phyloP scores from a whole-genome alignment of 2,329 filamentous ascomycete genomes.

The Ustulina deusta region DNA sequence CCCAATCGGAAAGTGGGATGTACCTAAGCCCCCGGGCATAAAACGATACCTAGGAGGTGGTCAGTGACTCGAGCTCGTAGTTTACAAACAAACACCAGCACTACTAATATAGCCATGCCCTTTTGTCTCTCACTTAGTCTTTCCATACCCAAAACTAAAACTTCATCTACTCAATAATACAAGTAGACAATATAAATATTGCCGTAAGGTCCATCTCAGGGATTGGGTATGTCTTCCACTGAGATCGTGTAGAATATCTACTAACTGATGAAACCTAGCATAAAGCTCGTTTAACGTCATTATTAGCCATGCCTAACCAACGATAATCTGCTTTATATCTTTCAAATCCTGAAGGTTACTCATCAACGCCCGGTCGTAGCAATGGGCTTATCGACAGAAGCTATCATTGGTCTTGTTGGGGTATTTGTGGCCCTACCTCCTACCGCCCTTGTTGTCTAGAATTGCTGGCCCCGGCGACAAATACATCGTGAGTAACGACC shows the following conservation, averaged over 20 bases:
- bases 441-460: not conserved
- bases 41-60: no score
- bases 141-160: no score
- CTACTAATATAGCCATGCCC: no score
- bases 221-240: not conserved
- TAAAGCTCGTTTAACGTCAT: not conserved
- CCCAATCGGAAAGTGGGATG: no score
- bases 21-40: no score
- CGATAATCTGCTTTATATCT: not conserved
- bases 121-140: no score
- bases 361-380: not conserved
- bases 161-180: no score
- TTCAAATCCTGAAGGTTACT: not conserved
- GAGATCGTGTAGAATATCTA: not conserved
- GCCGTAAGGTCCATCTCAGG: not conserved
- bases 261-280: not conserved
- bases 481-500: not conserved
- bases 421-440: conserved; percentile 4
- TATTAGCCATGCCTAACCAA: not conserved
- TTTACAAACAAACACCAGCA: no score
- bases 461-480: not conserved
- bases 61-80: no score
- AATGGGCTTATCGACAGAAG: not conserved
- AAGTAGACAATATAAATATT: no score
- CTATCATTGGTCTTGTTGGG: not conserved